Evolutionary conservation across 225 moss, liverwort and hornwort genomes (phyloP).

Genomic region (Straminergon stramineum): DNA sequence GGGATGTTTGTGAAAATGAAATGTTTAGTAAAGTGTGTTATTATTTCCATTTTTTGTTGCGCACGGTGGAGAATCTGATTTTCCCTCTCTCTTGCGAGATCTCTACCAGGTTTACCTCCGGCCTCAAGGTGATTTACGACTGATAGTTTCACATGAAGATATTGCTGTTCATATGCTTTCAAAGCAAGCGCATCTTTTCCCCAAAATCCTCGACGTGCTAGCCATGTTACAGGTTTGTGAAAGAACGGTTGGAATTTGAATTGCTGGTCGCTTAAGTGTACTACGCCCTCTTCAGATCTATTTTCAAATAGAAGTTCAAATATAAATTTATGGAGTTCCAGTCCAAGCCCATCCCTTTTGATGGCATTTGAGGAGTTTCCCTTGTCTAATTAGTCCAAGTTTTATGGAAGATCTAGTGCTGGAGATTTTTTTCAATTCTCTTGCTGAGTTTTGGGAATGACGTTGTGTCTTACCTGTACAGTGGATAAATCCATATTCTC

Average conservation of each 20-base stretch:
- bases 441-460: background rate
- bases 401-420: background rate
- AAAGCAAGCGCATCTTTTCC: constrained; percentile 12
- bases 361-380: background rate
- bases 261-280: background rate
- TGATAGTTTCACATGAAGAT: constrained; percentile 46
- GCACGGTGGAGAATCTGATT: background rate
- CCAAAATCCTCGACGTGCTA: constrained; percentile 26
- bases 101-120: constrained; percentile 42
- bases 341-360: background rate
- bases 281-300: background rate
- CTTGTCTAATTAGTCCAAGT: background rate
- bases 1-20: background rate
- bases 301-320: background rate
- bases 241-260: background rate
- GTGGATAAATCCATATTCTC: constrained; percentile 45
- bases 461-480: constrained; percentile 6
- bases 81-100: background rate
- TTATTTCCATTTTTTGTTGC: background rate
- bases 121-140: constrained; percentile 56
- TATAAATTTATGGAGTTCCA: background rate
- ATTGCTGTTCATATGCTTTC: constrained; percentile 41
- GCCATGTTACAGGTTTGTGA: constrained; percentile 38
- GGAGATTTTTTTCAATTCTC: background rate
- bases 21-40: background rate